Conservation (phyloP, 805 yeast genomes). For the Teunomyces pallodes region DNA sequence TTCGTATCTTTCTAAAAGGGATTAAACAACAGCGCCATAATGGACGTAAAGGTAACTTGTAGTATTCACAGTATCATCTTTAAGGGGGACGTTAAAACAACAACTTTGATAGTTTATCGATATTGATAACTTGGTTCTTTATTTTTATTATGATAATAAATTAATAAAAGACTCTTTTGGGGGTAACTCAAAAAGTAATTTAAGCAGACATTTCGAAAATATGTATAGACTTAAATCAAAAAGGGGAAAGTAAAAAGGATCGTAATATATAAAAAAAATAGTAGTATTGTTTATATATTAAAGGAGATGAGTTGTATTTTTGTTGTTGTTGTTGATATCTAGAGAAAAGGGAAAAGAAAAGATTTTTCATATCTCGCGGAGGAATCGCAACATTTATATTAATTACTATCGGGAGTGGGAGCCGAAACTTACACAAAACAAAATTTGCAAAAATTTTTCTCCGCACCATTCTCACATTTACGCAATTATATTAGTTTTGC, state of each 20-base stretch:
- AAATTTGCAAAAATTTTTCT: slow-evolving; percentile 6
- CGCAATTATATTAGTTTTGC: background rate
- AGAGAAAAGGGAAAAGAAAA: slow-evolving; percentile 7
- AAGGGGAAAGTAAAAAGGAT: slow-evolving; percentile 2
- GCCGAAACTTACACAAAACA: background rate
- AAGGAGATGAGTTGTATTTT: background rate
- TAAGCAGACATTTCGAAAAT: slow-evolving; percentile 35
- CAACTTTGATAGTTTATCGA: slow-evolving; percentile 22
- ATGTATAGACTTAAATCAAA: slow-evolving; percentile 5
- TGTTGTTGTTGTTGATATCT: slow-evolving; percentile 9
- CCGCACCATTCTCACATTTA: background rate
- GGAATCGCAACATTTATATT: slow-evolving; percentile 10
- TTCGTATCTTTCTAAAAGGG: slow-evolving; percentile 5
- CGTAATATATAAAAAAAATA: slow-evolving; percentile 1
- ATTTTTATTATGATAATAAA: slow-evolving; percentile 13
- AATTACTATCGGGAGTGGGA: background rate
- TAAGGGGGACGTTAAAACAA: slow-evolving; percentile 19
- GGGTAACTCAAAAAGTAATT: slow-evolving; percentile 16
- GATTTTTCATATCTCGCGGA: background rate
- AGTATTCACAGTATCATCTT: slow-evolving; percentile 34
- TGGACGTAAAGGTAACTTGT: slow-evolving; percentile 20
- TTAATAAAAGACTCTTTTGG: slow-evolving; percentile 19
- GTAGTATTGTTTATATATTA: background rate
- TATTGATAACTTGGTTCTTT: slow-evolving; percentile 10
- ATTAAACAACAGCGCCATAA: slow-evolving; percentile 29